phyloP scores from a whole-genome alignment of 306 rosid species.

The Prunus mume region DNA sequence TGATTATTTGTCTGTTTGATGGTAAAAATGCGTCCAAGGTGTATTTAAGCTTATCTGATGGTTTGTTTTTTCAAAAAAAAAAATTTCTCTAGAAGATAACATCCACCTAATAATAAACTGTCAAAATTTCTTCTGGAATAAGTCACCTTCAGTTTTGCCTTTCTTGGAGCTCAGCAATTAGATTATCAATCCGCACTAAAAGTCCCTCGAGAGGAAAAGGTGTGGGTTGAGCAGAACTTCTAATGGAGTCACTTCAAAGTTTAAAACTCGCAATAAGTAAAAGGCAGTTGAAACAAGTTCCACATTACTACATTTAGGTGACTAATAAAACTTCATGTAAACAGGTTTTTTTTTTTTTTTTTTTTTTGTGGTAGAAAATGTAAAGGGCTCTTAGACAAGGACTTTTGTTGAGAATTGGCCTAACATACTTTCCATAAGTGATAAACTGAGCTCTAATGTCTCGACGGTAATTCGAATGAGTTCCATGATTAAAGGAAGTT shows the following conservation, averaged over 20 bases:
- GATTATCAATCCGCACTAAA: too few relatives aligned
- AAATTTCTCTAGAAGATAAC: too few relatives aligned
- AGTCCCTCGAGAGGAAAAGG: conserved; percentile 6
- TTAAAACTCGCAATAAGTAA: not conserved
- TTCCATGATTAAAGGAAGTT: conserved; percentile 1
- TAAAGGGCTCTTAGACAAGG: not conserved
- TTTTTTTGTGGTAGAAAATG: too few relatives aligned
- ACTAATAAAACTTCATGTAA: not conserved
- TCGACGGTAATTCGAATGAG: not conserved
- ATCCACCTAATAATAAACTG: too few relatives aligned
- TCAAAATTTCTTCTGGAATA: too few relatives aligned
- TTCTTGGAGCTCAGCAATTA: too few relatives aligned
- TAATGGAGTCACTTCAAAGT: conserved; percentile 27
- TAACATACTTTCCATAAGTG: not conserved
- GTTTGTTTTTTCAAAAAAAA: too few relatives aligned
- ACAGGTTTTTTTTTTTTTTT: too few relatives aligned
- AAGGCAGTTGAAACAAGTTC: not conserved
- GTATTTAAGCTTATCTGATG: too few relatives aligned
- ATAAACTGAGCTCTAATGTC: not conserved
- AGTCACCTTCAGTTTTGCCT: too few relatives aligned
- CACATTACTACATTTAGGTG: not conserved
- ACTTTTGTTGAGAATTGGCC: not conserved
- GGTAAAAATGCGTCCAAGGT: too few relatives aligned
- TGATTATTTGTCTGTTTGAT: too few relatives aligned
- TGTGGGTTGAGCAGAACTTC: conserved; percentile 48